Base-by-base conservation (phyloP, 345 rosid genomes). In the Salix purpurea region DNA sequence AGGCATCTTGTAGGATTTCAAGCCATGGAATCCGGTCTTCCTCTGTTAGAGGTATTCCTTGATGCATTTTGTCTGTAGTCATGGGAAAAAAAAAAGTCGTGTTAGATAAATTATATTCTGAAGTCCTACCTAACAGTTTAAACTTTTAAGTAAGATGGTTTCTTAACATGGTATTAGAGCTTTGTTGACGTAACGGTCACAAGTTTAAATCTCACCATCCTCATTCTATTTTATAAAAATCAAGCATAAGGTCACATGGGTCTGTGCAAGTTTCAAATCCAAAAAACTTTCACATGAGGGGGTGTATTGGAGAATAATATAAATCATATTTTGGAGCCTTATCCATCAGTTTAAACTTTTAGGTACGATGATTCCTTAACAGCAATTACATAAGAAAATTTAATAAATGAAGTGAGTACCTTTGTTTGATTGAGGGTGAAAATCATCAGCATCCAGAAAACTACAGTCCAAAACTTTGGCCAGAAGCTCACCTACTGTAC, bases 1-100 rank as follows among this genome's bases (percentile, higher is more conserved):
- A 82, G 75, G 75, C 80, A 73, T 85, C 89, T 21, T 80, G 87
- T 48, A 93, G 80, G 10, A 9, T 80, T 76, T 87, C 70, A 28
- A 96, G 91, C 99, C 99, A 96, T 2, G 99, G 99, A 32, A 90
- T 82, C 70, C 98, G 79, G 54, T 96, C 98, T 78, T 90, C 87
- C 16, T 96, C 94, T 1, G 92, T 74, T 56, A 91, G 87, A 46
- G 96, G 85, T 77, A 93, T 86, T n/a, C 94, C 96, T 72, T 80
- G 83, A 18, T 48, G 48, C 96, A 96, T 96, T 76, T 96, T 96
- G 46, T 89, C 99, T 95, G 76, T 24, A 3, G 48, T n/a, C 46
- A 15, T 74, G 14, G 34, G 26, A 4, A 39, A 58, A 39, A 48
- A 44, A 50, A 34, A 19, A 5, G 21, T 40, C 46, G 48, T 54